Conservation (phyloP, 1,284 basidiomycete genomes). For the Cutaneotrichosporon arboriforme region DNA sequence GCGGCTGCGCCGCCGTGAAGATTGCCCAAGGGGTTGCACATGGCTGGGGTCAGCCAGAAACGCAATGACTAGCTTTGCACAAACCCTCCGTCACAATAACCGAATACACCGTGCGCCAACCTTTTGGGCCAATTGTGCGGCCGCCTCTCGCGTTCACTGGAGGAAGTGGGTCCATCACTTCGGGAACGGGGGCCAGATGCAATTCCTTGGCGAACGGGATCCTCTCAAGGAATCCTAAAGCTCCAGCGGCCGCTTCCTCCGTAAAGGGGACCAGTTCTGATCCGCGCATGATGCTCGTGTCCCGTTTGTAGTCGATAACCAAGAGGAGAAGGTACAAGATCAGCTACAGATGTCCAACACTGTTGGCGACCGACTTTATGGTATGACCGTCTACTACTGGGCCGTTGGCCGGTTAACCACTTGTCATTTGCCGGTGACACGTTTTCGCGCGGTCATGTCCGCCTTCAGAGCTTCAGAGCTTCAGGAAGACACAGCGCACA, state of each 20-base stretch:
- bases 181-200: slow-evolving; percentile 7
- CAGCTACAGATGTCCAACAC: no score
- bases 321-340: no score
- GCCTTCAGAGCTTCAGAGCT: no score
- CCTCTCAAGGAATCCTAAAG: background rate
- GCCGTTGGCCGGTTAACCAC: no score
- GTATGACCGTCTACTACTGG: no score
- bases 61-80: background rate
- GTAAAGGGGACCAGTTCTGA: background rate
- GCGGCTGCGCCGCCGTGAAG: slow-evolving; percentile 38
- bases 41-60: slow-evolving; percentile 19
- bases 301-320: no score
- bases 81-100: slow-evolving; percentile 8
- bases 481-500: no score
- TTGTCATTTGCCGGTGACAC: no score
- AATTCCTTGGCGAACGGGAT: background rate
- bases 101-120: slow-evolving; percentile 8
- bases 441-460: no score
- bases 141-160: slow-evolving; percentile 11
- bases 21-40: slow-evolving; percentile 28
- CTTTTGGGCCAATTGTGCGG: background rate
- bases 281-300: no score
- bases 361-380: no score
- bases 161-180: slow-evolving; percentile 12
- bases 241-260: background rate